Percentiles rank a stretch among this genome's conserved stretches.
Evolutionary conservation across 352 stramenopile species (phyloP).

Genomic region (Pythium aristosporum): DNA sequence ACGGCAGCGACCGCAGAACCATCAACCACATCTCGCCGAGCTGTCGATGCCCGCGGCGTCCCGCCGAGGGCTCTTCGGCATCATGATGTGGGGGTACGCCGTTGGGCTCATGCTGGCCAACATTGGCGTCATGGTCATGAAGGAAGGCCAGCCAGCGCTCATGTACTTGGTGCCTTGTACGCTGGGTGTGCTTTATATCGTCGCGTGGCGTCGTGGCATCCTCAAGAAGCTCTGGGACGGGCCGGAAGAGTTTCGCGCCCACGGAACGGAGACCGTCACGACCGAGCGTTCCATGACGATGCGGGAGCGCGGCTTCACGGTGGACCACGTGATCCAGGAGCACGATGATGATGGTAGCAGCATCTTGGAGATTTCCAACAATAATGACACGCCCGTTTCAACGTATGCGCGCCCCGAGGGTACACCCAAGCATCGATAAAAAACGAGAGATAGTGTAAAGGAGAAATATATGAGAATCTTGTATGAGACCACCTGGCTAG

Average conservation of each 20-base stretch:
- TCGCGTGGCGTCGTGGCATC: constrained; percentile 82
- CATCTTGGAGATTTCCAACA: constrained; percentile 17
- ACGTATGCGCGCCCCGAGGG: constrained; percentile 20
- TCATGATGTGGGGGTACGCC: constrained; percentile 93
- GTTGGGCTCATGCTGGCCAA: constrained; percentile 94
- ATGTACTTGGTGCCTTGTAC: constrained; percentile 96
- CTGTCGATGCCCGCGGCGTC: constrained; percentile 34
- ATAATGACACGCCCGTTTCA: constrained; percentile 19
- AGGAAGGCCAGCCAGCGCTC: constrained; percentile 93
- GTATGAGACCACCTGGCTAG: constrained; percentile 23
- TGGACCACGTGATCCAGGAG: constrained; percentile 22
- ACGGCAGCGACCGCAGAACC: background rate
- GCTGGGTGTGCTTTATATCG: constrained; percentile 76
- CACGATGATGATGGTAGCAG: constrained; percentile 7
- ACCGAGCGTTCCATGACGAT: constrained; percentile 8
- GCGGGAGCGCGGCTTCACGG: constrained; percentile 21
- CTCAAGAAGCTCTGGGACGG: constrained; percentile 89
- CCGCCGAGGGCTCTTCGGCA: constrained; percentile 61
- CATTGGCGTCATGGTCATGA: constrained; percentile 90
- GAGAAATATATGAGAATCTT: background rate
- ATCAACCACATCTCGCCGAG: constrained; percentile 34
- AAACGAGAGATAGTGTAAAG: background rate
- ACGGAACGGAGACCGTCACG: background rate
- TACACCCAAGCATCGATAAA: constrained; percentile 19
- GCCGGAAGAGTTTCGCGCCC: constrained; percentile 37